Base-by-base conservation (phyloP, 192 early-diverging fungal species). In the Backusella parvicylindrica region DNA sequence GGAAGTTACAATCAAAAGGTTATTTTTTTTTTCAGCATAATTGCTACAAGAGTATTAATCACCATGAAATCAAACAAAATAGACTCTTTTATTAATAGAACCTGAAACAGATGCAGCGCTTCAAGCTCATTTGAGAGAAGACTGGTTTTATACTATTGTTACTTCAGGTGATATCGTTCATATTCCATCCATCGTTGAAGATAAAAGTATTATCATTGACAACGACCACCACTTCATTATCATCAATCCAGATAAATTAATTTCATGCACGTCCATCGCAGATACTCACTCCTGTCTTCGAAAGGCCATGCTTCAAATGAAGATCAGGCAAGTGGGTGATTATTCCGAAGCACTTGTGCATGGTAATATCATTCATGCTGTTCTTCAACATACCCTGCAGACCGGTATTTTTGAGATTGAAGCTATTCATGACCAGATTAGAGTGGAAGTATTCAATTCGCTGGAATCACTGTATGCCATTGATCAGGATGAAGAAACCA, bases 321-420 rank as follows among this genome's bases (percentile, higher is more conserved):
- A 92, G 33, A 75, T 93, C 4, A 71, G 49, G 64, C 31, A 82
- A 70, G 47, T 83, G 26, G 81, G 77, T 26, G 83, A 86, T n/a
- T 83, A 82, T 2, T 85, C 78, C 18, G 81, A 87, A 0, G 81
- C 91, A 8, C 78, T 93, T 80, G 84, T 97, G 60, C 84, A 90
- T 40, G 96, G 96, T n/a, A 86, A 79, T 16, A 79, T 99, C n/a
- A 75, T 95, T 18, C 97, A 99, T 74, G 84, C 91, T 30, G 73
- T 97, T 9, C 89, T 97, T 72, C 95, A 98, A 72, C 71, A 83
- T 18, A 86, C 86, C 4, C 81, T 97, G 0, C 37, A 77, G 38
- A 76, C 73, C 11, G 85, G 87, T 21, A 84, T 90, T 72, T 97
- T 95, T 84, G 79, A 88, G 5, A 80, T 73, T 2, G 66, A 66